These are phyloP conservation scores for Wickerhamomyces xylosicus DNA, from an alignment of 805 yeast genomes.

Conservation along the genomic window DNA sequence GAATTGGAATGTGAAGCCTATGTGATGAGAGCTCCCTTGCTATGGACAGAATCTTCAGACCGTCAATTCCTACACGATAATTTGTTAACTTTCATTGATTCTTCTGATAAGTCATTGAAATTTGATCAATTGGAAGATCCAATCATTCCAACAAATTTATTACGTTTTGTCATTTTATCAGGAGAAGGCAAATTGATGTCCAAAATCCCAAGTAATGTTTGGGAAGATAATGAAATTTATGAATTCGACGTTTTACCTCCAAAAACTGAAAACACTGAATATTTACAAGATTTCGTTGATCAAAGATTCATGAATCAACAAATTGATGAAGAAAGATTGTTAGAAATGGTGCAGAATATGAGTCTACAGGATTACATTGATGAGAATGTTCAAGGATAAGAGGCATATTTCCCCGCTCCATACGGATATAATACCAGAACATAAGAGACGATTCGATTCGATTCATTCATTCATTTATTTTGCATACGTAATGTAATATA, in stretches of 20 bases:
- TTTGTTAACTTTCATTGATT: conserved; percentile 20
- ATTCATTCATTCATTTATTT: too few species aligned
- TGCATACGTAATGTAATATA: too few species aligned
- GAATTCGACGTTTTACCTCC: conserved; percentile 76
- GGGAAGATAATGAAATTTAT: conserved; percentile 50
- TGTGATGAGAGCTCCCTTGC: conserved; percentile 37
- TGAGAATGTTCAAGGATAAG: background rate
- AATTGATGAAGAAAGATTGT: conserved; percentile 15
- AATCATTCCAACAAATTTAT: conserved; percentile 44
- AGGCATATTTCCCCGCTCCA: too few species aligned
- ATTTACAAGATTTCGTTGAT: conserved; percentile 23
- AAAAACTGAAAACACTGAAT: conserved; percentile 28
- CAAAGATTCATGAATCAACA: conserved; percentile 17
- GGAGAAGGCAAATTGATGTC: conserved; percentile 68
- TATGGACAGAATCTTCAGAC: conserved; percentile 43
- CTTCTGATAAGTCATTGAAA: conserved; percentile 5
- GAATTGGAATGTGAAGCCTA: conserved; percentile 47
- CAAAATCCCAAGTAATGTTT: conserved; percentile 48
- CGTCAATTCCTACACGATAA: conserved; percentile 38
- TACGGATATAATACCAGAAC: background rate
- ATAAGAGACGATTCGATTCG: background rate
- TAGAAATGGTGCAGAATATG: conserved; percentile 19
- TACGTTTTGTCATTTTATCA: conserved; percentile 60
- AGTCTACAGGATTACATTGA: conserved; percentile 17
- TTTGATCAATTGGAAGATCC: conserved; percentile 12